Base-by-base conservation (phyloP, 2,329 filamentous ascomycete genomes). In the Nemania abortiva region DNA sequence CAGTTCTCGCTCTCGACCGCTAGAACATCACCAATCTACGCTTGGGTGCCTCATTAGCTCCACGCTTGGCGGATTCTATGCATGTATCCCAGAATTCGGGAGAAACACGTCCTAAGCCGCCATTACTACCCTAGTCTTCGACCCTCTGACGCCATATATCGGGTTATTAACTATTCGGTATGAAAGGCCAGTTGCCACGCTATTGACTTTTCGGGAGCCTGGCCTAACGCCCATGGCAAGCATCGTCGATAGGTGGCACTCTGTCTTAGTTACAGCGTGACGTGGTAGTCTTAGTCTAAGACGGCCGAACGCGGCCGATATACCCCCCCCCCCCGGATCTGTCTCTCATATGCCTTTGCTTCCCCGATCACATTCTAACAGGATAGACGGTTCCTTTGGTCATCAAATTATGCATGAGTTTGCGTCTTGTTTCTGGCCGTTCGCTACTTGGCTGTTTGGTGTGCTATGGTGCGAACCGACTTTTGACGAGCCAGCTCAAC, bases 401-500 rank as follows among this genome's bases (percentile, higher is more conserved):
- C 22, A 7, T 20, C 18, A 5, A 5, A 52, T 1, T 18, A 60
- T 59, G 59, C 52, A 47, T 37, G 56, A 47, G 13, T 52, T 49
- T 22, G 29, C 15, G 24, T 45, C 24, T 39, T 61, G 56, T 49
- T 29, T 63, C 27, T 52, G 45, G 61, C 45, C 56, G 24, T 37
- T 68, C 37, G 57, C 55, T 59, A 53, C 37, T n/a, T n/a, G n/a
- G 22, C 49, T 68, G 34, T 18, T 64, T 9, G 39, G 42, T 57
- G 34, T 61, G 67, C 42, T 57, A 61, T 67, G 64, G 59, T 67
- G 64, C 55, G 55, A 56, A 49, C 27, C 29, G 22, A 47, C 50
- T 64, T 56, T 62, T 52, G 69, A 69, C 63, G 66, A 47, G 55
- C 37, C 15, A 24, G 29, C 10, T 31, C 42, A 10, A 5, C 31